phyloP scores from a whole-genome alignment of 495 filamentous ascomycete genomes.

The Aspergillus bridgeri region DNA sequence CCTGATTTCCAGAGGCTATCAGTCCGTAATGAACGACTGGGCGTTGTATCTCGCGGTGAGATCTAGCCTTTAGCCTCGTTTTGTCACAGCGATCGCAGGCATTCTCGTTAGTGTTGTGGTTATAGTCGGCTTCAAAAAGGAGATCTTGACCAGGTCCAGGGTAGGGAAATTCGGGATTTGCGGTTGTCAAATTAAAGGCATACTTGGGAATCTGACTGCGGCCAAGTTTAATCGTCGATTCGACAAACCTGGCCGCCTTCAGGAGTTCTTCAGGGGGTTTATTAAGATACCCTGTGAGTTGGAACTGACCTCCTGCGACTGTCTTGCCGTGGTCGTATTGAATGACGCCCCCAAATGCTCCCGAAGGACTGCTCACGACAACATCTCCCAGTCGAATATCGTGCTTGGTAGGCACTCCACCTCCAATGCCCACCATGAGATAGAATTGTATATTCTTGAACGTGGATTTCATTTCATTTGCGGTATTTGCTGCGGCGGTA shows the following conservation, averaged over 20 bases:
- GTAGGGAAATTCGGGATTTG: too few species aligned
- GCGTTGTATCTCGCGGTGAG: neutral
- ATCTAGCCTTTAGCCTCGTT: neutral
- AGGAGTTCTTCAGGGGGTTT: constrained; percentile 20
- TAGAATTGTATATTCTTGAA: neutral
- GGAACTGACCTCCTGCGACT: neutral
- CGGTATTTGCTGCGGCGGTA: too few species aligned
- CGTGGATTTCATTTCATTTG: too few species aligned
- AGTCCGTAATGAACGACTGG: constrained; percentile 26
- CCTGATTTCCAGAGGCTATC: constrained; percentile 39
- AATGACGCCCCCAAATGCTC: neutral
- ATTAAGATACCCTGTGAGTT: constrained; percentile 12
- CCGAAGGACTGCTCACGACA: constrained; percentile 12
- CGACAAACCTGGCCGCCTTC: too few species aligned
- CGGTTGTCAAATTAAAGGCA: too few species aligned
- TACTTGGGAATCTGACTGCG: too few species aligned
- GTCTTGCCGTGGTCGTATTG: constrained; percentile 2
- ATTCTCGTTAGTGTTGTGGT: neutral
- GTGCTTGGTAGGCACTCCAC: neutral
- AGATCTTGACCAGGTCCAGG: neutral
- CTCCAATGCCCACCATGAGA: neutral
- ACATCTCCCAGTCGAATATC: constrained; percentile 30
- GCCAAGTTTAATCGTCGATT: too few species aligned
- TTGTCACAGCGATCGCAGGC: neutral
- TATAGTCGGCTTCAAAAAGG: neutral